phyloP scores from a whole-genome alignment of 2,329 filamentous ascomycete species.

The Colletotrichum sp. region DNA sequence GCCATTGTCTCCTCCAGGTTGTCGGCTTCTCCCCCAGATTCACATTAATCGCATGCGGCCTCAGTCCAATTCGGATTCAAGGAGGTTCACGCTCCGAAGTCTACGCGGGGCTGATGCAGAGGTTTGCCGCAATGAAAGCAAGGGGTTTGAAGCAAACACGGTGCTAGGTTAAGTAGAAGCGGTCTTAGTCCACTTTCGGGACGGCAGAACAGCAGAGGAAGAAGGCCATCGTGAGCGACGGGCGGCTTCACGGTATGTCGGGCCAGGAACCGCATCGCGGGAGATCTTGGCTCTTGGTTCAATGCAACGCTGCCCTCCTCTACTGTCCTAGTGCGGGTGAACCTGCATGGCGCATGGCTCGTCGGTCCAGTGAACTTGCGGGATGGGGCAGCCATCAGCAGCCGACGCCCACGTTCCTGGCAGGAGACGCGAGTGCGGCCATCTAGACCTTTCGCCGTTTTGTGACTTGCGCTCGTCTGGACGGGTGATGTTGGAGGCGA shows the following conservation, averaged over 20 bases:
- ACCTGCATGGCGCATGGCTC: not conserved
- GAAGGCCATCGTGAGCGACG: not conserved
- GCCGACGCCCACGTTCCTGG: not conserved
- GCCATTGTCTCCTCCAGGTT: too few species aligned
- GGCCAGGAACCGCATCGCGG: conserved; percentile 16
- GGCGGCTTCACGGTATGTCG: conserved; percentile 1
- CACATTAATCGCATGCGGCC: not conserved
- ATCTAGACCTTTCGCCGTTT: not conserved
- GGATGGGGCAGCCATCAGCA: not conserved
- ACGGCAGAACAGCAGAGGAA: not conserved
- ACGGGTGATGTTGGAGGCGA: not conserved
- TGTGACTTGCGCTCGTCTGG: not conserved
- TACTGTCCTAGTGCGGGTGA: not conserved
- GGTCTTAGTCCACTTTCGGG: not conserved
- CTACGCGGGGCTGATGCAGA: not conserved
- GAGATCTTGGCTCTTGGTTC: not conserved
- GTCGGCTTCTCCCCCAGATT: not conserved
- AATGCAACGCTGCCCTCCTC: not conserved
- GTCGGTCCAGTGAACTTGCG: not conserved
- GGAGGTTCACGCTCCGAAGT: conserved; percentile 4
- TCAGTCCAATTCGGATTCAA: not conserved
- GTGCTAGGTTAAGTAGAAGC: not conserved
- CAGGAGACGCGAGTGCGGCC: not conserved
- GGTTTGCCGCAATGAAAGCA: not conserved
- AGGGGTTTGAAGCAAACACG: not conserved